phyloP scores from a whole-genome alignment of 192 early-diverging fungal genomes.

The Umbelopsis isabellina region DNA sequence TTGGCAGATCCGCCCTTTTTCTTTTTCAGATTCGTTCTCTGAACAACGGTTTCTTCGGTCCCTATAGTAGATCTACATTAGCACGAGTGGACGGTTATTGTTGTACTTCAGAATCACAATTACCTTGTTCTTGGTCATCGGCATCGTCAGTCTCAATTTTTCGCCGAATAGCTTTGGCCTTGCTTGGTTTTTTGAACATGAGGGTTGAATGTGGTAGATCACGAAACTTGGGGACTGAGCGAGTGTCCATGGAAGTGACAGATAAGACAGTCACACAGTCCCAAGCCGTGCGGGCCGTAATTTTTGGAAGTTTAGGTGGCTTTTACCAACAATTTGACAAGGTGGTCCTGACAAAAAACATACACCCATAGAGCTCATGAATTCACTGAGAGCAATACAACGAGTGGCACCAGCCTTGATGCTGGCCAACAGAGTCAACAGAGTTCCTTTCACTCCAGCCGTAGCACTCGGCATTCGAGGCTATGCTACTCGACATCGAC shows the following conservation, averaged over 20 bases:
- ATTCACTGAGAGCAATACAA: conserved; percentile 1
- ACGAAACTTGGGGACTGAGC: too few species aligned
- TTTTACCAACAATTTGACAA: conserved; percentile 12
- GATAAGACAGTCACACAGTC: too few species aligned
- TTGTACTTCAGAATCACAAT: background rate
- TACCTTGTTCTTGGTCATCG: conserved; percentile 16
- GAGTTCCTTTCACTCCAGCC: background rate
- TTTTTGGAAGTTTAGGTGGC: background rate
- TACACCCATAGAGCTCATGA: conserved; percentile 1
- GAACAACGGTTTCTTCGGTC: conserved; percentile 21
- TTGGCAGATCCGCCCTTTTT: conserved; percentile 28
- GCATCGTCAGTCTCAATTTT: conserved; percentile 37
- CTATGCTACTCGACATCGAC: conserved; percentile 26
- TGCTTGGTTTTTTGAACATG: conserved; percentile 40
- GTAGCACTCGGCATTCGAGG: conserved; percentile 23
- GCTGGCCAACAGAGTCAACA: background rate
- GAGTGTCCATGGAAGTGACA: too few species aligned
- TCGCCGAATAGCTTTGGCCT: conserved; percentile 39
- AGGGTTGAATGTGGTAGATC: too few species aligned
- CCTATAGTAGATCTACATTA: background rate
- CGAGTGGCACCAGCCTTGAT: conserved; percentile 1
- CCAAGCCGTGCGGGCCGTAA: too few species aligned
- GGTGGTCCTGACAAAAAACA: too few species aligned
- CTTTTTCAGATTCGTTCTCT: conserved; percentile 28
- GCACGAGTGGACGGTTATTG: background rate